These are phyloP conservation scores for Petunia secreta DNA, from an alignment of 257 asterid species.

Conservation along the genomic window DNA sequence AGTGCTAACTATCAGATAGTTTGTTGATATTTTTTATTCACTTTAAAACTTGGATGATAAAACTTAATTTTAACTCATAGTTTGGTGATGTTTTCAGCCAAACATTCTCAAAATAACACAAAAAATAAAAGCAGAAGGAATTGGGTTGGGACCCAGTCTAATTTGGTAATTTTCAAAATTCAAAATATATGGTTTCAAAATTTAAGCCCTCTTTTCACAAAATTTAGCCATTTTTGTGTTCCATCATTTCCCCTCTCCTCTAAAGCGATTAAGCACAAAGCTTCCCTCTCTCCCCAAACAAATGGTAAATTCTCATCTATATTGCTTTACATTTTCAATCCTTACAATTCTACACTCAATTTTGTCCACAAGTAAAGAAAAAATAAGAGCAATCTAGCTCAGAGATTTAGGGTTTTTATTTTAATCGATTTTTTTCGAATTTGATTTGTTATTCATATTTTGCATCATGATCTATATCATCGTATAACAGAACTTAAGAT, in stretches of 20 bases:
- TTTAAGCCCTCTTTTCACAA: background rate
- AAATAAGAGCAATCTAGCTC: background rate
- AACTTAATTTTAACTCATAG: too few species aligned
- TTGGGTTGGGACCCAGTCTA: background rate
- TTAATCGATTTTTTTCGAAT: background rate
- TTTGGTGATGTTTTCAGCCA: too few species aligned
- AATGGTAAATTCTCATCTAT: background rate
- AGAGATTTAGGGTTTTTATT: conserved; percentile 5
- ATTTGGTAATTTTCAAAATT: conserved; percentile 2
- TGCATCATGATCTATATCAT: background rate
- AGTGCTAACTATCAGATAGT: too few species aligned
- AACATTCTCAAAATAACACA: too few species aligned
- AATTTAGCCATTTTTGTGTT: background rate
- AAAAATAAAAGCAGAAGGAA: too few species aligned
- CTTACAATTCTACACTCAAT: too few species aligned
- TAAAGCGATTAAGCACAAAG: background rate
- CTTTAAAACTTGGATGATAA: too few species aligned
- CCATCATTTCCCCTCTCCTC: background rate
- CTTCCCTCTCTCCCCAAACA: background rate
- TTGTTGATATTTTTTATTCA: too few species aligned
- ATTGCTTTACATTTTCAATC: background rate
- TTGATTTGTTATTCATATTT: background rate
- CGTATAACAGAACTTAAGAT: background rate
- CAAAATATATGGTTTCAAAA: background rate
- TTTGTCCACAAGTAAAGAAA: background rate